Evolutionary conservation across 2,329 filamentous ascomycete genomes (phyloP), one percentile per base, ranked within the genome.

Genomic region (Colletotrichum horii): DNA sequence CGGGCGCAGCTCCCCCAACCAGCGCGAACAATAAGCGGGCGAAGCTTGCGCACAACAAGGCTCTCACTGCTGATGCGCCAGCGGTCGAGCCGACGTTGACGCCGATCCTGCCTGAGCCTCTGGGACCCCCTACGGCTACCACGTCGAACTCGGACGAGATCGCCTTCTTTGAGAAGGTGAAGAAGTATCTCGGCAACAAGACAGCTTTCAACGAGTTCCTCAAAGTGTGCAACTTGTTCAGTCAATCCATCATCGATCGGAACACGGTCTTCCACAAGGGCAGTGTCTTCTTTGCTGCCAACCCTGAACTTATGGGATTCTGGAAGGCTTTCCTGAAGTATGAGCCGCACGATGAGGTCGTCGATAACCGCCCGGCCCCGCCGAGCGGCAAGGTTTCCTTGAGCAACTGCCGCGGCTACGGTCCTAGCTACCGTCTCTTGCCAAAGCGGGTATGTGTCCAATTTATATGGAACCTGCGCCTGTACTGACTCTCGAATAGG

Each of bases 191-290:
- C 74, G 93, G 94, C 76, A 98, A 98, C 84, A 94, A 98, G 83
- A 94, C 95, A 71, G 94, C 94, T 4, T 97, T 98, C 90, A 96
- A 95, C 80, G 97, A 99, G 83, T 99, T 99, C 84, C 86, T 99
- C 78, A 99, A 99, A 87, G 91, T 99, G 8, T 97, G 96, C 88
- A 99, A 98, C 79, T 89, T 99, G 34, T 99, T 95, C 86, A 97
- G 94, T 26, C 95, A 98, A 80, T 96, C 97, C 79, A 90, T 99
- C 66, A 97, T 99, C 77, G 95, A 98, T 81, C 94, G 94, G 73
- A 93, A 94, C 76, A 92, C 95, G 3, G 88, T 99, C 16, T 92
- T 97, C 30, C 93, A 95, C 82, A 95, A 97, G 82, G 95, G 95
- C 4, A 92, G 93, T 70, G 91, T 92, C 7, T 99, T 98, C 82